Percentiles rank a stretch among this genome's conserved stretches.
phyloP scores from a whole-genome alignment of 176 grass and related monocot genomes.

The Aegilops longissima region DNA sequence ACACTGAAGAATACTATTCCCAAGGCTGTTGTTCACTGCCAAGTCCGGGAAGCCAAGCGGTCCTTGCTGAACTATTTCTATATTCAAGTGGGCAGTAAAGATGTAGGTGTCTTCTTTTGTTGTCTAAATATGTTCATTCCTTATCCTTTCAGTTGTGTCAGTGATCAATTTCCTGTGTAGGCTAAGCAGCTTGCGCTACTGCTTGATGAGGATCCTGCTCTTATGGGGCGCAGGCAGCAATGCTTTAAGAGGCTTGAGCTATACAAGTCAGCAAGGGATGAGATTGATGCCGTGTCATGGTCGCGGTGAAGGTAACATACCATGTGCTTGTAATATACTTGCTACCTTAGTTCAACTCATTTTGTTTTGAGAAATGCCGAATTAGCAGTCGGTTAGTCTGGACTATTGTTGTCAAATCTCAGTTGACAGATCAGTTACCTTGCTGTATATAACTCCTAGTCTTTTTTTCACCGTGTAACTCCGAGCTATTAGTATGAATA shows the following conservation, averaged over 20 bases:
- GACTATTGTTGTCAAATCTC: not conserved
- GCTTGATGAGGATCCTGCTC: conserved; percentile 84
- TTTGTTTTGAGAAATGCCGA: conserved; percentile 22
- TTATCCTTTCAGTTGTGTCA: not conserved
- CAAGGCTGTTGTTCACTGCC: conserved; percentile 85
- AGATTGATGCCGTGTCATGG: conserved; percentile 83
- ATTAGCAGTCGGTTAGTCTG: conserved; percentile 23
- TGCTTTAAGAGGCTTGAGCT: conserved; percentile 83
- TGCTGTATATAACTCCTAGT: conserved; percentile 5
- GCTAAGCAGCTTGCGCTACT: conserved; percentile 65
- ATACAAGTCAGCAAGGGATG: conserved; percentile 89
- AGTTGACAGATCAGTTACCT: conserved; percentile 14
- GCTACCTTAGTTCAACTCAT: not conserved
- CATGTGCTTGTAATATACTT: not conserved
- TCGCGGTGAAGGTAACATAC: conserved; percentile 34
- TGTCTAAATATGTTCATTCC: not conserved
- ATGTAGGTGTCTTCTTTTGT: conserved; percentile 47
- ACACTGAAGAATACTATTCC: conserved; percentile 91
- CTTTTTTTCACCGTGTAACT: not conserved
- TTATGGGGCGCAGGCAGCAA: conserved; percentile 84
- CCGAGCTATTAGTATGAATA: not conserved
- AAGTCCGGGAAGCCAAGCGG: conserved; percentile 91
- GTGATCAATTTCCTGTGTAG: conserved; percentile 36
- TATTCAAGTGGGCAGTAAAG: conserved; percentile 76
- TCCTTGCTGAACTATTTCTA: conserved; percentile 82